Evolutionary conservation across 208 protist genomes (phyloP).

Genomic region (Naegleria lovaniensis): DNA sequence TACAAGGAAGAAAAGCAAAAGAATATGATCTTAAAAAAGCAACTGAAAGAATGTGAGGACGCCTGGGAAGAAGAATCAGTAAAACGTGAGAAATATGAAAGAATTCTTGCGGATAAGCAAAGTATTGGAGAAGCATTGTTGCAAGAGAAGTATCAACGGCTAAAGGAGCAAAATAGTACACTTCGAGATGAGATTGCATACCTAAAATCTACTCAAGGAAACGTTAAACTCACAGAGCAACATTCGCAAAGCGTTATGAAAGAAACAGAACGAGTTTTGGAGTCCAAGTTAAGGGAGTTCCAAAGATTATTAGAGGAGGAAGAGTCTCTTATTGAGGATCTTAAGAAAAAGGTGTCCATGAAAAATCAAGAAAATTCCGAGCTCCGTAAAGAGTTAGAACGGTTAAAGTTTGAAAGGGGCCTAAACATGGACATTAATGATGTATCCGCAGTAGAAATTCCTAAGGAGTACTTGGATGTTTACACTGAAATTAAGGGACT

Average conservation of each 20-base stretch:
- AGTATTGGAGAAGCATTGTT: too few species aligned
- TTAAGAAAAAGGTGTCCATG: background rate
- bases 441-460: background rate
- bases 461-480: background rate
- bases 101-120: background rate
- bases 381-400: background rate
- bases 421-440: background rate
- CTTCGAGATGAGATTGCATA: background rate
- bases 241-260: background rate
- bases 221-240: background rate
- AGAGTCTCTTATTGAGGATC: background rate
- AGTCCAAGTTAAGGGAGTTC: background rate
- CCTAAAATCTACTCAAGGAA: background rate
- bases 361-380: background rate
- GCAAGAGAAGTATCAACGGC: background rate
- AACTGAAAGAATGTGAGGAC: background rate
- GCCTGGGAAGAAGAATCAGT: background rate
- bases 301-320: conserved; percentile 10
- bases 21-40: background rate
- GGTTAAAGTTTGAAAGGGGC: background rate
- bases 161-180: background rate
- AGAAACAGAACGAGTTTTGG: background rate
- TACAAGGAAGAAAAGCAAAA: background rate
- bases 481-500: conserved; percentile 17
- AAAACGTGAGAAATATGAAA: background rate